Conservation (phyloP, 2,329 filamentous ascomycete species). For the Graphiopsis chlorocephala region DNA sequence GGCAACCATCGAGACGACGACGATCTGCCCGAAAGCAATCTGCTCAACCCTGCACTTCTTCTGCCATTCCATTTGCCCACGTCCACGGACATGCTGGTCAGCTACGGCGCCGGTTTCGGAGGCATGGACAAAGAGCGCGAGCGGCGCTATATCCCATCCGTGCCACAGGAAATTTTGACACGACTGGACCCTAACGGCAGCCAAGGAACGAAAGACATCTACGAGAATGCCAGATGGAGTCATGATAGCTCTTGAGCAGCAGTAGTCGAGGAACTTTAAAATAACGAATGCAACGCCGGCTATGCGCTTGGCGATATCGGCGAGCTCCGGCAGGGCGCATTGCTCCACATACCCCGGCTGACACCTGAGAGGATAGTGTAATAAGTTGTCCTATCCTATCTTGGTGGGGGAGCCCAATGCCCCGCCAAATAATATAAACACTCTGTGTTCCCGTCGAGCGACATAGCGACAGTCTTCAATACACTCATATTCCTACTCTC, state of each 20-base stretch:
- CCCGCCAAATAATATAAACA: conserved; percentile 12
- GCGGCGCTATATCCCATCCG: conserved; percentile 91
- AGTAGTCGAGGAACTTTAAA: neutral
- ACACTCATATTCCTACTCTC: conserved; percentile 27
- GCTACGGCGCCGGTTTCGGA: conserved; percentile 90
- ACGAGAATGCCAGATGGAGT: conserved; percentile 33
- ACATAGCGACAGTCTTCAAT: conserved; percentile 3
- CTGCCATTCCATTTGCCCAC: conserved; percentile 93
- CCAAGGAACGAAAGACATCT: conserved; percentile 25
- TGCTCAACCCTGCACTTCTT: conserved; percentile 87
- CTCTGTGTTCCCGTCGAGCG: neutral
- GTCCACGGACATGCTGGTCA: conserved; percentile 94
- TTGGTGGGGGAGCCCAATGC: neutral
- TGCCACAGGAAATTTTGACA: conserved; percentile 87
- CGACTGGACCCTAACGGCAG: conserved; percentile 65
- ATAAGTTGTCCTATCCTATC: conserved; percentile 1
- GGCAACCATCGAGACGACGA: conserved; percentile 53
- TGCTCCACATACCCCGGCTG: neutral
- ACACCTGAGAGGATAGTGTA: too few species aligned
- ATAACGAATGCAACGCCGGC: neutral
- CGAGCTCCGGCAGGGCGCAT: conserved; percentile 2
- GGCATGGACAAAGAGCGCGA: conserved; percentile 88
- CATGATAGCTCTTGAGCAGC: conserved; percentile 22
- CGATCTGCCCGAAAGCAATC: conserved; percentile 69
- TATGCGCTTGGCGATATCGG: conserved; percentile 10